These are phyloP conservation scores for Coemansia sp. DNA, from an alignment of 192 early-diverging fungal species.

Conservation along the genomic window DNA sequence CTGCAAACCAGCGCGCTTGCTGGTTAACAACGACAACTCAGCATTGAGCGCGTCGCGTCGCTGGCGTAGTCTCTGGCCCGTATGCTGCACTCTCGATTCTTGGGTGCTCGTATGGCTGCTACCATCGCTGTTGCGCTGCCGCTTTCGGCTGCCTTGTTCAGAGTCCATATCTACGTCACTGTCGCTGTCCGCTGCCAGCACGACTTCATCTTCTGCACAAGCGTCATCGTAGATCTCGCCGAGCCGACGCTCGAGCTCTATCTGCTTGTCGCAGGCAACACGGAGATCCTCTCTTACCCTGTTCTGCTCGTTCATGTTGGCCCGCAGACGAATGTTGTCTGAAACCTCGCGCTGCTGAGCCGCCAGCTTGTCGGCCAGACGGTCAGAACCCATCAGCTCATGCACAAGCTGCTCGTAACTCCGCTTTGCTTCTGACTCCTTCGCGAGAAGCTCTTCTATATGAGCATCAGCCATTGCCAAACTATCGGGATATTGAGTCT, in stretches of 20 bases:
- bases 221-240: conserved; percentile 27
- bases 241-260: conserved; percentile 30
- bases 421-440: conserved; percentile 25
- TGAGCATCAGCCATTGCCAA: conserved; percentile 32
- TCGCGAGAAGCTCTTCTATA: conserved; percentile 37
- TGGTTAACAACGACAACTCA: conserved; percentile 37
- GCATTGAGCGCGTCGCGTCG: conserved; percentile 38
- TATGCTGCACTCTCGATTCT: conserved; percentile 7
- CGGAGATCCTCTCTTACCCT: conserved; percentile 40
- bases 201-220: conserved; percentile 2
- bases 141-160: conserved; percentile 20
- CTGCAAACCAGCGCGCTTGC: conserved; percentile 53
- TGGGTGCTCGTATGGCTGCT: conserved; percentile 8
- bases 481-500: conserved; percentile 22
- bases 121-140: conserved; percentile 9
- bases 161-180: conserved; percentile 9
- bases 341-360: conserved; percentile 40
- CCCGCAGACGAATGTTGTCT: conserved; percentile 38
- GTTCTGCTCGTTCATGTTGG: conserved; percentile 35
- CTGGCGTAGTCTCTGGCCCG: conserved; percentile 28
- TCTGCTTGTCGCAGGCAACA: conserved; percentile 25
- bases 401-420: conserved; percentile 49
- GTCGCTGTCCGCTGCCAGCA: conserved; percentile 9
- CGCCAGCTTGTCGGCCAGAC: conserved; percentile 39
- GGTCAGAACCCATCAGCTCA: conserved; percentile 48